Evolutionary conservation across 192 early-diverging fungal species (phyloP).

Genomic region (Chytriomyces confervae): DNA sequence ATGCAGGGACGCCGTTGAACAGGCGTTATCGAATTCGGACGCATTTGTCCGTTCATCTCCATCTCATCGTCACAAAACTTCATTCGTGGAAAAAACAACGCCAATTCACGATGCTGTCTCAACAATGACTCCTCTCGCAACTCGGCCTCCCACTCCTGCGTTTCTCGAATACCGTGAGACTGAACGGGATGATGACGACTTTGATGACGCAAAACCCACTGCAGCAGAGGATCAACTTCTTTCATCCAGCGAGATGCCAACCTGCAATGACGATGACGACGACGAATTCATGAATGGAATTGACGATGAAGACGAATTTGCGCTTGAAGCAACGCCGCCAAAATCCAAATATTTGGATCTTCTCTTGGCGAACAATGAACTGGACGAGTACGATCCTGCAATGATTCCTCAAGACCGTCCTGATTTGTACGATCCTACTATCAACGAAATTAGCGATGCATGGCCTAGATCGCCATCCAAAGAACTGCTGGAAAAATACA

Average conservation of each 20-base stretch:
- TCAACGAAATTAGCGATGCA: too few species aligned
- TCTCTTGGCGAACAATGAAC: background rate
- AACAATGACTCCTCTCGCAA: background rate
- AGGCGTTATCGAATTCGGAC: background rate
- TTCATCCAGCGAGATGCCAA: too few species aligned
- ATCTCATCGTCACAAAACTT: background rate
- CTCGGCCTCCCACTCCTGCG: slow-evolving; percentile 13
- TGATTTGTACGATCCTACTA: background rate
- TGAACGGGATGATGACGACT: too few species aligned
- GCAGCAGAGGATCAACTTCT: too few species aligned
- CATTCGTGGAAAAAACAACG: background rate
- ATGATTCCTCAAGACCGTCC: background rate
- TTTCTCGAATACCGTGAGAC: background rate
- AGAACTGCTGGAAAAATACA: background rate
- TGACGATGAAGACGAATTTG: background rate
- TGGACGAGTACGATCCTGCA: background rate
- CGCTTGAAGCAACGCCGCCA: slow-evolving; percentile 15
- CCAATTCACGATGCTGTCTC: background rate
- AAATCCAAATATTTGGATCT: background rate
- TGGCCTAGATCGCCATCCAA: background rate
- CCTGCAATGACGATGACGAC: background rate
- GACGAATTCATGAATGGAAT: background rate
- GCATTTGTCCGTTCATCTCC: background rate
- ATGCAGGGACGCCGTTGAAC: too few species aligned
- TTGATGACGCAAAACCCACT: too few species aligned